Evolutionary conservation across 768 basidiomycete species (phyloP).

Genomic region (Boletus rubroflammeus): DNA sequence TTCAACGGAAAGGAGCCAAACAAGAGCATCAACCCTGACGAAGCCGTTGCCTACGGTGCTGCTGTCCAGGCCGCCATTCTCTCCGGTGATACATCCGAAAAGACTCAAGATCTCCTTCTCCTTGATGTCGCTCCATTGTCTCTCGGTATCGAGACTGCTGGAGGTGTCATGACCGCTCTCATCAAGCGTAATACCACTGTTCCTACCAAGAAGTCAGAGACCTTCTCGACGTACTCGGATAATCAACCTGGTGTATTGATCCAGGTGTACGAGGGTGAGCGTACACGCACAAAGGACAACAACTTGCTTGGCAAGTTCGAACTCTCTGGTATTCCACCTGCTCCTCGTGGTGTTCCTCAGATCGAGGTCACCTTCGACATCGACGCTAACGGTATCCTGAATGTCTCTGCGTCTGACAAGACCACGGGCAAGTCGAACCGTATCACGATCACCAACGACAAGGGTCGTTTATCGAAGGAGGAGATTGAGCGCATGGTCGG

Average conservation of each 20-base stretch:
- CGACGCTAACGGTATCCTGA: slow-evolving; percentile 94
- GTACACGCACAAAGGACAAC: slow-evolving; percentile 98
- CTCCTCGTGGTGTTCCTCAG: slow-evolving; percentile 96
- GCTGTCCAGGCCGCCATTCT: slow-evolving; percentile 98
- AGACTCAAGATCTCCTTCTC: slow-evolving; percentile 93
- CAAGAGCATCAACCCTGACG: slow-evolving; percentile 99
- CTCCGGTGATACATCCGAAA: slow-evolving; percentile 96
- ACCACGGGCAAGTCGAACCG: slow-evolving; percentile 95
- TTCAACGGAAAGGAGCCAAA: slow-evolving; percentile 99
- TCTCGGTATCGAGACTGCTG: slow-evolving; percentile 96
- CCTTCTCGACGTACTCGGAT: slow-evolving; percentile 97
- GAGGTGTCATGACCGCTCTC: slow-evolving; percentile 98
- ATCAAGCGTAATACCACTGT: slow-evolving; percentile 99
- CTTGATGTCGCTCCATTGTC: slow-evolving; percentile 92
- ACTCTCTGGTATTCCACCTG: slow-evolving; percentile 92
- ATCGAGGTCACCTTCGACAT: slow-evolving; percentile 98
- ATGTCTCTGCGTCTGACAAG: slow-evolving; percentile 94
- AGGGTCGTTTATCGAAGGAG: slow-evolving; percentile 94
- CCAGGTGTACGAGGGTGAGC: slow-evolving; percentile 97
- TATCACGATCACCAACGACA: slow-evolving; percentile 94
- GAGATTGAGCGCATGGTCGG: slow-evolving; percentile 97
- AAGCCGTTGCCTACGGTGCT: slow-evolving; percentile 98
- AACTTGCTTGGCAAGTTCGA: slow-evolving; percentile 98
- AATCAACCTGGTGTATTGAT: slow-evolving; percentile 99
- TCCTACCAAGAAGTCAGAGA: slow-evolving; percentile 97